phyloP scores from a whole-genome alignment of 1,284 basidiomycete genomes.

The Lentinula novae-zelandiae region DNA sequence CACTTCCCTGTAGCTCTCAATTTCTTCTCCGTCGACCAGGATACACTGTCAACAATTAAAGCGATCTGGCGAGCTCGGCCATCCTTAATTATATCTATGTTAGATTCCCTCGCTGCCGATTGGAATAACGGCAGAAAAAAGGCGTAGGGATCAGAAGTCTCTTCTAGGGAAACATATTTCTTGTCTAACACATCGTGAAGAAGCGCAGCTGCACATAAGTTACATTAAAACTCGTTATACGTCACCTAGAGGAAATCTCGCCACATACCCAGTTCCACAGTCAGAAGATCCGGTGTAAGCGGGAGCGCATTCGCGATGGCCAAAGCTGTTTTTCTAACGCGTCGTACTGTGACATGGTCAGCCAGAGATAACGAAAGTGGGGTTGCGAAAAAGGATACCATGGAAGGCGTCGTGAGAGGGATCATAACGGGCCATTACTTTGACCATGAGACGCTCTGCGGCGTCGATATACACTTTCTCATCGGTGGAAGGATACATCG shows the following conservation, averaged over 20 bases:
- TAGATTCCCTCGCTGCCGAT: conserved; percentile 35
- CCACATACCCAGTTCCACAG: conserved; percentile 62
- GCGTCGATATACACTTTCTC: conserved; percentile 45
- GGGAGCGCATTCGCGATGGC: conserved; percentile 53
- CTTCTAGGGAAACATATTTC: conserved; percentile 68
- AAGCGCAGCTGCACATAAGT: conserved; percentile 54
- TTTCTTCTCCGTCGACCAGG: conserved; percentile 83
- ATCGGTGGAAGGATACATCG: conserved; percentile 35
- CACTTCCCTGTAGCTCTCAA: conserved; percentile 51
- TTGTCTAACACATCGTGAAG: conserved; percentile 88
- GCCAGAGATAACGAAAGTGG: conserved; percentile 5
- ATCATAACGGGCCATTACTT: conserved; percentile 82
- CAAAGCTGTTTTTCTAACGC: conserved; percentile 77
- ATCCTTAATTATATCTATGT: conserved; percentile 54
- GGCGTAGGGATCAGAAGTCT: conserved; percentile 56
- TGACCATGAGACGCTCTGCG: conserved; percentile 70
- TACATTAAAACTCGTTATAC: not conserved
- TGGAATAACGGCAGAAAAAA: conserved; percentile 70
- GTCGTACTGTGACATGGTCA: conserved; percentile 54
- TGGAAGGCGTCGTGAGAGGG: conserved; percentile 89
- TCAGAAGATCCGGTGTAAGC: conserved; percentile 59
- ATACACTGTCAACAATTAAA: conserved; percentile 76
- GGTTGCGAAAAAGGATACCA: conserved; percentile 43
- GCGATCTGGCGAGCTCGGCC: conserved; percentile 55
- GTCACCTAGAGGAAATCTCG: not conserved